Percentiles rank a stretch among this genome's conserved stretches.
These are phyloP conservation scores for Colletotrichum orchidophilum DNA, from an alignment of 2,329 filamentous ascomycete species.

Conservation along the genomic window DNA sequence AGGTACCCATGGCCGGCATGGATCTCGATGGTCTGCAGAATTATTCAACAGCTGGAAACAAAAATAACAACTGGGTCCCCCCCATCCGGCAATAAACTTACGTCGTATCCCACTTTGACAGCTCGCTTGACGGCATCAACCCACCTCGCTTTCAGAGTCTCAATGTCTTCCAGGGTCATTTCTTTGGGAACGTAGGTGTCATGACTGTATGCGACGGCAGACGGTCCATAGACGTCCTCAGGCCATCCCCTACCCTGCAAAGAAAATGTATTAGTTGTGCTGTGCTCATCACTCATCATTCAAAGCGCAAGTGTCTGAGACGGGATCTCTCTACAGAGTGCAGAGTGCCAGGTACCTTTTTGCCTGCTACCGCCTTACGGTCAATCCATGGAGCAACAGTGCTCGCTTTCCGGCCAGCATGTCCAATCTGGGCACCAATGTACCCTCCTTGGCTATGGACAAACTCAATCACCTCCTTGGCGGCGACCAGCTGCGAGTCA, in stretches of 20 bases:
- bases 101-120: constrained; percentile 71
- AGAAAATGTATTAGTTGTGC: not conserved
- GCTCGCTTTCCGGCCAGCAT: constrained; percentile 70
- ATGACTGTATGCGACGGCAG: constrained; percentile 36
- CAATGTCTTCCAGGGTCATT: constrained; percentile 73
- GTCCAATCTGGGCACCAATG: constrained; percentile 75
- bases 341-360: constrained; percentile 40
- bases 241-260: constrained; percentile 50
- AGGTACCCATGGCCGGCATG: constrained; percentile 60
- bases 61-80: not conserved
- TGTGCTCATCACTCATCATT: not conserved
- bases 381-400: constrained; percentile 66
- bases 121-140: constrained; percentile 62
- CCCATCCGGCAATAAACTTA: constrained; percentile 20
- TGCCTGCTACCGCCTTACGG: constrained; percentile 58
- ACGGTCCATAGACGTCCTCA: constrained; percentile 45
- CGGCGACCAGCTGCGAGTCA: constrained; percentile 72
- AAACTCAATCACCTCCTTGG: constrained; percentile 70
- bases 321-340: constrained; percentile 10
- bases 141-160: constrained; percentile 68
- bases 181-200: constrained; percentile 51
- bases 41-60: not conserved
- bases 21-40: constrained; percentile 27
- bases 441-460: constrained; percentile 72
- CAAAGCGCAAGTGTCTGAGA: not conserved